Evolutionary conservation across 495 filamentous ascomycete species (phyloP).

Genomic region (Wilcoxina mikolae): DNA sequence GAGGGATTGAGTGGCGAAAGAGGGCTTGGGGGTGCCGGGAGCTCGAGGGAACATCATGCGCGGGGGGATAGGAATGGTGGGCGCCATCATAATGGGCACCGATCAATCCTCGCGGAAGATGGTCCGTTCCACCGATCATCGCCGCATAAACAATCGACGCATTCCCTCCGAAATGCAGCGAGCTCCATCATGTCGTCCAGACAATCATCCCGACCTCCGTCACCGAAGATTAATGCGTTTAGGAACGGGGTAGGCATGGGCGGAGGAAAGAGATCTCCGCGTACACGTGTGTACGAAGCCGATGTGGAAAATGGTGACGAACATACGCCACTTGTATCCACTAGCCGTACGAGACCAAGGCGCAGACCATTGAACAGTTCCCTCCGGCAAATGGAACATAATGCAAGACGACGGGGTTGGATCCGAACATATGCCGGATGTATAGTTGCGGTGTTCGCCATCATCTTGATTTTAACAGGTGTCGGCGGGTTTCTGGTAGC

Average conservation of each 20-base stretch:
- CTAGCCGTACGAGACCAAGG: constrained; percentile 43
- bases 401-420: constrained; percentile 45
- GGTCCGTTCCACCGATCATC: constrained; percentile 41
- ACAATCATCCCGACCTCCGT: constrained; percentile 29
- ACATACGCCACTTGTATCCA: constrained; percentile 57
- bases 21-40: constrained; percentile 49
- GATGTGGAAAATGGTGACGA: constrained; percentile 76
- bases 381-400: constrained; percentile 59
- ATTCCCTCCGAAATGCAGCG: constrained; percentile 27
- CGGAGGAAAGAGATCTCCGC: constrained; percentile 37
- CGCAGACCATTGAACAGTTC: constrained; percentile 44
- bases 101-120: constrained; percentile 63
- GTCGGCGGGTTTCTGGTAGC: constrained; percentile 76
- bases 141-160: constrained; percentile 27
- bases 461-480: constrained; percentile 62
- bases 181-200: constrained; percentile 17
- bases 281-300: constrained; percentile 41
- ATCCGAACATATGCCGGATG: constrained; percentile 67
- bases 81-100: constrained; percentile 46
- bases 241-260: constrained; percentile 31
- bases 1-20: constrained; percentile 52
- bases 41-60: constrained; percentile 58
- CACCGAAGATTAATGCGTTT: constrained; percentile 27
- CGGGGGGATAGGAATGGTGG: constrained; percentile 31
- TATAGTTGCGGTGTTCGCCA: constrained; percentile 54